Evolutionary conservation across 169 alveolate species (phyloP), one percentile per base, ranked within the genome.

Genomic region (Plasmodium ovale): DNA sequence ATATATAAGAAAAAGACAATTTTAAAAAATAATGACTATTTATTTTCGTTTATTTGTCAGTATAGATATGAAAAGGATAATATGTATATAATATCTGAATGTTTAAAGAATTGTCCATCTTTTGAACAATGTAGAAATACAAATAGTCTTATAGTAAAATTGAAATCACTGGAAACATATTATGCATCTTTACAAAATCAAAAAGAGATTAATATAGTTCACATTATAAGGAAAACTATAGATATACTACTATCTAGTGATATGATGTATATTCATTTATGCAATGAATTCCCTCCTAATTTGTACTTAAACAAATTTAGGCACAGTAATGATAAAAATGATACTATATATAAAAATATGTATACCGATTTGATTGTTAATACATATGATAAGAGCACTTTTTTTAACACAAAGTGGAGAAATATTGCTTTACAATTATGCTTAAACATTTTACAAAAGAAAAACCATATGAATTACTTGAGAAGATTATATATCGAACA

Each of bases 1-100:
- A 92, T 95, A 2, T 89, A 89, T 31, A 68, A 96, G 3, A 95
- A 95, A 72, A 88, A 70, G 19, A 87, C 97, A 9, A 87, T 60
- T 44, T 87, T 93, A 31, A 84, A 93, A 72, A 92, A 93, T 69
- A 92, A 82, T 35, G 87, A 90, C 7, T 92, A 93, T 58, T 62
- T 87, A 60, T 89, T 93, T 51, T 93, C 96, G 0, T 56, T 93
- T 23, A 91, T 93, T 29, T 72, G 89, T 37, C 53, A 90, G 35
- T 93, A 87, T 56, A 42, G 72, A 21, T 92, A 92, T 58, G 29
- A 72, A 27, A 93, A 91, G n/a, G 92, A 85, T 73, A 87, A 88
- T 58, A 87, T 74, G 27, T 92, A 91, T n/a, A 62, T 90, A 5
- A 87, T 91, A 27, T 73, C 91, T 44, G 69, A 92, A 5, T 94